These are phyloP conservation scores for Cyclotella atomus DNA, from an alignment of 108 stramenopile species.

Conservation along the genomic window DNA sequence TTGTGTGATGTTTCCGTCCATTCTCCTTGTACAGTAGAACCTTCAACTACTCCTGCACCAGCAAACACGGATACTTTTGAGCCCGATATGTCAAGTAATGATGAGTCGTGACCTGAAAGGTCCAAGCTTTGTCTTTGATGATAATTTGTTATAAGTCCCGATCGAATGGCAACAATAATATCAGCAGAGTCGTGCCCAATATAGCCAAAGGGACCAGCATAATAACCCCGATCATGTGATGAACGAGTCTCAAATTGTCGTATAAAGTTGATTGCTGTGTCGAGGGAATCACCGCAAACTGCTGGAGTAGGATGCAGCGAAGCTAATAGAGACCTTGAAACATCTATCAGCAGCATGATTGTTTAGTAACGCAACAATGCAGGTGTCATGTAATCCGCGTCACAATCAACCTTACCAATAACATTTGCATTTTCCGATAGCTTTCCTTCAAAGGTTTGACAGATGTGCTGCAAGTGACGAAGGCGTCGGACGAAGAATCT, in stretches of 20 bases:
- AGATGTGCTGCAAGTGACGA: constrained; percentile 83
- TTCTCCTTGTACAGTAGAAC: constrained; percentile 81
- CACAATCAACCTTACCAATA: constrained; percentile 20
- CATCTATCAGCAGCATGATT: constrained; percentile 9
- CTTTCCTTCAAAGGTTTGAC: constrained; percentile 66
- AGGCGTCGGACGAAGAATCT: constrained; percentile 77
- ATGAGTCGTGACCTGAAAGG: constrained; percentile 1
- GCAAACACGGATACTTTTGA: constrained; percentile 68
- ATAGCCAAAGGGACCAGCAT: constrained; percentile 87
- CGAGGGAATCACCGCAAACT: constrained; percentile 70
- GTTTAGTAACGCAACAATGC: neutral
- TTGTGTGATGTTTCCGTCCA: constrained; percentile 87
- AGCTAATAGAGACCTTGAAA: constrained; percentile 55
- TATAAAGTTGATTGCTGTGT: constrained; percentile 65
- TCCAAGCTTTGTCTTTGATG: neutral
- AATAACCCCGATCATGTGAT: constrained; percentile 81
- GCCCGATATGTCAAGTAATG: constrained; percentile 8
- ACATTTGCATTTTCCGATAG: constrained; percentile 48
- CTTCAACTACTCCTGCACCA: constrained; percentile 87
- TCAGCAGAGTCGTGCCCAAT: constrained; percentile 70
- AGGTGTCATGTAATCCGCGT: neutral
- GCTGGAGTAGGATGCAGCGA: constrained; percentile 88
- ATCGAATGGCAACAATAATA: constrained; percentile 81
- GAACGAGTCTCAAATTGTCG: constrained; percentile 55
- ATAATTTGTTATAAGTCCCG: constrained; percentile 56